These are phyloP conservation scores for Puya raimondii DNA, from an alignment of 176 grass and related monocot species.

Conservation along the genomic window DNA sequence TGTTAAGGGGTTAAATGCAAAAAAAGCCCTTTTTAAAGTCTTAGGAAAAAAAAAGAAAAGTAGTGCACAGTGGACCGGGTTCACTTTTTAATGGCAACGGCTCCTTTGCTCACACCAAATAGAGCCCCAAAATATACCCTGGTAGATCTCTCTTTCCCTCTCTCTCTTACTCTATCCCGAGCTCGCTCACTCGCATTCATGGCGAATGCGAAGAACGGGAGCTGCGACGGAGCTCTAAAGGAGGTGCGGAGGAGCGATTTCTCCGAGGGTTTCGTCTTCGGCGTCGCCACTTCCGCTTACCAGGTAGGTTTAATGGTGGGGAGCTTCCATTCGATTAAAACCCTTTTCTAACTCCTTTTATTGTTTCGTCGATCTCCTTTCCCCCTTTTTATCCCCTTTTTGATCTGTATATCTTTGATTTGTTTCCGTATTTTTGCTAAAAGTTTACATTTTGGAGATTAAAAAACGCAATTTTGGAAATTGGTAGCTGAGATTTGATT, in stretches of 20 bases:
- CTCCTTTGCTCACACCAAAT: neutral
- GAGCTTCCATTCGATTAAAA: no score
- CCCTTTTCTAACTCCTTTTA: neutral
- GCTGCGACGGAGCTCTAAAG: conserved; percentile 12
- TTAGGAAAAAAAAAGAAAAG: no score
- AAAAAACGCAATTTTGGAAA: no score
- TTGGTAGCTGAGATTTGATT: no score
- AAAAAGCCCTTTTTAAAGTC: no score
- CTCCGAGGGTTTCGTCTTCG: conserved; percentile 71
- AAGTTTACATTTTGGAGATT: no score
- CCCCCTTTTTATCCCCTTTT: neutral
- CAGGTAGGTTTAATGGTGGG: conserved; percentile 22
- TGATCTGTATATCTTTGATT: no score
- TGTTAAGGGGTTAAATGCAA: no score
- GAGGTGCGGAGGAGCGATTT: conserved; percentile 56
- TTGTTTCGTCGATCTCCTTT: neutral
- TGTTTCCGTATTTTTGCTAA: no score
- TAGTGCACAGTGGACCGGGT: no score
- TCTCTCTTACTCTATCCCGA: neutral
- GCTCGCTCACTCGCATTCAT: conserved; percentile 1
- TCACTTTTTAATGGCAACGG: neutral
- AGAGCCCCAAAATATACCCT: neutral
- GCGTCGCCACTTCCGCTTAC: conserved; percentile 89
- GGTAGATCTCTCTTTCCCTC: neutral
- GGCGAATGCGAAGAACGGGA: conserved; percentile 38